A percentile compares a stretch with the other conserved stretches of the same genome.
These are phyloP conservation scores for Straminergon stramineum DNA, from an alignment of 225 moss, liverwort and hornwort genomes.

Conservation along the genomic window DNA sequence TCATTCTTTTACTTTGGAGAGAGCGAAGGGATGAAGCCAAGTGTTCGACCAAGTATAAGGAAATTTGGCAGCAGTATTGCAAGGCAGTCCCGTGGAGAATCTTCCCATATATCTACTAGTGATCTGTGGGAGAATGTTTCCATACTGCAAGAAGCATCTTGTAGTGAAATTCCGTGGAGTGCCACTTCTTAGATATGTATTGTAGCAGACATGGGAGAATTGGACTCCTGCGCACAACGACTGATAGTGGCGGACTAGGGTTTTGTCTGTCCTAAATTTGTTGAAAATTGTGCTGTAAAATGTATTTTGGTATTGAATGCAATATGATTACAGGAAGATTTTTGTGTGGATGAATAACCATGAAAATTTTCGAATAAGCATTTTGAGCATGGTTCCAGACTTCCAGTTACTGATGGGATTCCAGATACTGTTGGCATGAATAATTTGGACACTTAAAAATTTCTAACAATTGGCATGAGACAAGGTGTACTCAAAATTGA, in stretches of 20 bases:
- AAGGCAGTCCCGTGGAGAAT: constrained; percentile 84
- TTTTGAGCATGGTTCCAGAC: not conserved
- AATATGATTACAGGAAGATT: not conserved
- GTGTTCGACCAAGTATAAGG: constrained; percentile 84
- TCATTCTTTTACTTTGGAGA: constrained; percentile 77
- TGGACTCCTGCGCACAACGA: not conserved
- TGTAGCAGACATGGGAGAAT: not conserved
- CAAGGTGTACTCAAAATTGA: not conserved
- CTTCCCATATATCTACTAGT: constrained; percentile 71
- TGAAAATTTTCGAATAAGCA: not conserved
- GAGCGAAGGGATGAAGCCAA: constrained; percentile 90
- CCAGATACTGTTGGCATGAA: not conserved
- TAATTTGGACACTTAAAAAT: not conserved
- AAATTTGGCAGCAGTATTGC: constrained; percentile 78
- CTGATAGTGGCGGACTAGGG: not conserved
- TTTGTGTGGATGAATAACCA: not conserved
- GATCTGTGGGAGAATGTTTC: not conserved
- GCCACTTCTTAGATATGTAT: not conserved
- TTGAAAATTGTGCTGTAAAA: not conserved
- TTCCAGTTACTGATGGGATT: not conserved
- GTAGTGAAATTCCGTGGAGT: not conserved
- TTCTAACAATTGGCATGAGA: not conserved
- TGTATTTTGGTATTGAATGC: not conserved
- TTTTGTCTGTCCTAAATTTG: not conserved
- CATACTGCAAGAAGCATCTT: not conserved